Percentiles rank a stretch among this genome's conserved stretches.
Conservation (phyloP, 768 basidiomycete species). For the Boletus rufocinnamomeus region DNA sequence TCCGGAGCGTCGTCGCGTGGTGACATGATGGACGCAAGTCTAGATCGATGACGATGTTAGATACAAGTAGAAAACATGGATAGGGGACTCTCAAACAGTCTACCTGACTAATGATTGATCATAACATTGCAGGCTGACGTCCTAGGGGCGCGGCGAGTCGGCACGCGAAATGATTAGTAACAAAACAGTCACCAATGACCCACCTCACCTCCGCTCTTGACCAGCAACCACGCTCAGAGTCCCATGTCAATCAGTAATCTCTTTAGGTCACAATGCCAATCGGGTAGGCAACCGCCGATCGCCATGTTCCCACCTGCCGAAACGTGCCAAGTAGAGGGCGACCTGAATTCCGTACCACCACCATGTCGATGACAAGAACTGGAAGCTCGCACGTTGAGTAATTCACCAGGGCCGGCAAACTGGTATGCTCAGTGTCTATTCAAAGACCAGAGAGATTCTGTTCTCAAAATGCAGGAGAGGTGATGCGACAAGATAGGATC, state of each 20-base stretch:
- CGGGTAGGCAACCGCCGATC: neutral
- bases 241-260: too few species aligned
- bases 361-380: neutral
- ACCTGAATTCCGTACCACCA: neutral
- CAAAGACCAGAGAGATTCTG: neutral
- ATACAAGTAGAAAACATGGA: neutral
- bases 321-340: neutral
- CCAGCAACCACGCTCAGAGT: too few species aligned
- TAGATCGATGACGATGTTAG: neutral
- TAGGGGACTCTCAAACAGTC: slow-evolving; percentile 10
- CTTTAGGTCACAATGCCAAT: neutral
- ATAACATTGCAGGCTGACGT: neutral
- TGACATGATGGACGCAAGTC: slow-evolving; percentile 12
- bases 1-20: neutral
- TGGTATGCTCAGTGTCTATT: neutral
- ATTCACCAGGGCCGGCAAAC: too few species aligned
- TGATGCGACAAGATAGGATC: neutral
- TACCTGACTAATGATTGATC: slow-evolving; percentile 20
- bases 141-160: neutral
- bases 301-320: neutral
- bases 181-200: neutral
- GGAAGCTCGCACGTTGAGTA: too few species aligned
- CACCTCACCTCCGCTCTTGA: too few species aligned
- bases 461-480: neutral
- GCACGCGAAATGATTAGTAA: slow-evolving; percentile 10